Base-by-base conservation (phyloP, 768 basidiomycete genomes). In the Boletus insuetus region DNA sequence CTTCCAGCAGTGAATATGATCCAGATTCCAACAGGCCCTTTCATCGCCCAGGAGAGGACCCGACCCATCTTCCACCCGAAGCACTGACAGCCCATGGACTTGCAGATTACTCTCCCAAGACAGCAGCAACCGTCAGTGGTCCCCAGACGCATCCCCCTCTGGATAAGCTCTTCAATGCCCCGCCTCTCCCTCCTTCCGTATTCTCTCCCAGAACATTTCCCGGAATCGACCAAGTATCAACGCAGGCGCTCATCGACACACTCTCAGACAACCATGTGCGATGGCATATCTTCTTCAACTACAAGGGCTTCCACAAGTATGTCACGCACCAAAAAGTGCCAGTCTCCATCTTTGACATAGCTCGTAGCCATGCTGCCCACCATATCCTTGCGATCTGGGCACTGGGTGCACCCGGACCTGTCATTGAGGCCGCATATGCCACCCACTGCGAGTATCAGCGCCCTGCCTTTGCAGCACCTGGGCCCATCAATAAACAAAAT, bases 301-400 rank as follows among this genome's bases (percentile, higher is more conserved):
- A 68, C 35, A 65, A 58, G 29, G 63, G 68, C 1, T 69, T 70
- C 58, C 70, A 70, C 60, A 71, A 69, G 67, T 72, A 61, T 41
- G 68, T 61, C 3, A 35, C 16, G 19, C 41, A 44, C 26, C 35
- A 20, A 53, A 17, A 31, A 3, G 4, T 55, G 4, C 22, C 24
- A 1, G 70, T 58, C 40, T 58, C 58, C 6, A 10, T 52, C 20
- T 50, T 49, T 59, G 55, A 58, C 44, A 76, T 47, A 4, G 7
- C 54, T 26, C 46, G 48, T 34, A 82, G 81, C 52, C 87, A 89
- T 69, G 69, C 79, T 34, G 72, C 80, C 5, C 85, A 88, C 58
- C 82, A 80, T 24, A 58, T 80, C 19, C 67, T 86, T 24, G 83
- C 84, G 7, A 75, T 83, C 3, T 89, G 82, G 74, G 74, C 76